Conservation (phyloP, 495 filamentous ascomycete species). For the Clavariopsis aquatica region DNA sequence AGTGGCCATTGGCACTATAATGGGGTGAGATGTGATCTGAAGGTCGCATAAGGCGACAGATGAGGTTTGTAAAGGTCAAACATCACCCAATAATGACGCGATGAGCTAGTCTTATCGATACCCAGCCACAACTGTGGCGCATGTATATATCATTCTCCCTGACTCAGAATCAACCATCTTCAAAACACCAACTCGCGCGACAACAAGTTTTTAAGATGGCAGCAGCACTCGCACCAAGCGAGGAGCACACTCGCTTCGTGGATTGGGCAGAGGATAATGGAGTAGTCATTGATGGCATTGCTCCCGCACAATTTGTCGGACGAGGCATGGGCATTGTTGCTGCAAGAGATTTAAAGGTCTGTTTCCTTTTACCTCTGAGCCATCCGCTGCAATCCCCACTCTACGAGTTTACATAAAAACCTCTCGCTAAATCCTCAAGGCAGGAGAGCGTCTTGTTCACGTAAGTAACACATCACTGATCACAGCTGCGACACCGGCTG, state of each 20-base stretch:
- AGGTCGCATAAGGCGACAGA: background rate
- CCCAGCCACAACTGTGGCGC: background rate
- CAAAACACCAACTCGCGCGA: background rate
- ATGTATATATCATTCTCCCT: constrained; percentile 5
- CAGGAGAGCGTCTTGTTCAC: constrained; percentile 35
- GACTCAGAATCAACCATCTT: constrained; percentile 6
- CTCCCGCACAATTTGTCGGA: constrained; percentile 29
- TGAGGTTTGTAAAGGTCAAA: background rate
- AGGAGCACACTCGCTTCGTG: constrained; percentile 29
- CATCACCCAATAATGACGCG: constrained; percentile 10
- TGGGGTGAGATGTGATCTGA: background rate
- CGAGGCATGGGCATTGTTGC: constrained; percentile 37
- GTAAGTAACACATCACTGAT: constrained; percentile 24
- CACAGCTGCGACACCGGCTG: constrained; percentile 12
- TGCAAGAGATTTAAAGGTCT: constrained; percentile 34
- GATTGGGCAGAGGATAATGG: constrained; percentile 31
- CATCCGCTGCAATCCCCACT: background rate
- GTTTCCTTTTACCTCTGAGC: background rate
- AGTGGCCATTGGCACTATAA: constrained; percentile 22
- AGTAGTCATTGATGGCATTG: constrained; percentile 32
- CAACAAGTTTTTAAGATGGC: constrained; percentile 16
- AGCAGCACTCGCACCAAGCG: constrained; percentile 26
- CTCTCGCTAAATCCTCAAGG: constrained; percentile 32
- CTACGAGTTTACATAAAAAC: background rate
- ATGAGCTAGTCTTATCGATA: constrained; percentile 24